Base-by-base conservation (phyloP, 2,329 filamentous ascomycete species). In the Claviceps pazoutovae region DNA sequence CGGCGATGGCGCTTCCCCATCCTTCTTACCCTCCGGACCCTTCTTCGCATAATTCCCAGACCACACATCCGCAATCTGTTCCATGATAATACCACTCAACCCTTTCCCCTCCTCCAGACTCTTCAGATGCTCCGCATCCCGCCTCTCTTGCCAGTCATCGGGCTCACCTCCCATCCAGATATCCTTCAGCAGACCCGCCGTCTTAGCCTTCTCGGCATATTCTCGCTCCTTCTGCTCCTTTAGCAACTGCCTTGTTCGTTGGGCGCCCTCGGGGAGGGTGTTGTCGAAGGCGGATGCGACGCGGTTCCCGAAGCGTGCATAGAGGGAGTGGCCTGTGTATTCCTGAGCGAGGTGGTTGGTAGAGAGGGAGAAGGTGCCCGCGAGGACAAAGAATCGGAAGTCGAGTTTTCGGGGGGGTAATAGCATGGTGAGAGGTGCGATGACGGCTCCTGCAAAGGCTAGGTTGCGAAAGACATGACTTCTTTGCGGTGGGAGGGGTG, bases 121-220 rank as follows among this genome's bases (percentile, higher is more conserved):
- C 63, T 72, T 73, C 54, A 68, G 68, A 59, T 80, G 75, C 61
- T 73, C 70, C 60, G 70, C 69, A 3, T 71, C 66, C 55, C 77
- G 68, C 69, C 74, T 73, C 64, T 72, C 64, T 61, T 71, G 68
- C 78, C 78, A 80, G 56, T 75, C 70, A 45, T 72, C 69, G n/a
- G 64, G 64, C 61, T 80, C 77, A 39, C 70, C 71, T 37, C 79
- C 79, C 72, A 79, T 76, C 79, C 79, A 82, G 16, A 81, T 62
- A 56, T 70, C 70, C 55, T 73, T 66, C 51, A 78, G 61, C 48
- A 64, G 48, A 51, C 64, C 58, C 11, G 61, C 62, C 34, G 62
- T 54, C 23, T 62, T 60, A 45, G 61, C 62, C 58, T 68, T 62
- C 53, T 66, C 60, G 38, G 63, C 61, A 23, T 64, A 65, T 57